phyloP scores from a whole-genome alignment of 768 basidiomycete genomes.

The Saitozyma sp. region DNA sequence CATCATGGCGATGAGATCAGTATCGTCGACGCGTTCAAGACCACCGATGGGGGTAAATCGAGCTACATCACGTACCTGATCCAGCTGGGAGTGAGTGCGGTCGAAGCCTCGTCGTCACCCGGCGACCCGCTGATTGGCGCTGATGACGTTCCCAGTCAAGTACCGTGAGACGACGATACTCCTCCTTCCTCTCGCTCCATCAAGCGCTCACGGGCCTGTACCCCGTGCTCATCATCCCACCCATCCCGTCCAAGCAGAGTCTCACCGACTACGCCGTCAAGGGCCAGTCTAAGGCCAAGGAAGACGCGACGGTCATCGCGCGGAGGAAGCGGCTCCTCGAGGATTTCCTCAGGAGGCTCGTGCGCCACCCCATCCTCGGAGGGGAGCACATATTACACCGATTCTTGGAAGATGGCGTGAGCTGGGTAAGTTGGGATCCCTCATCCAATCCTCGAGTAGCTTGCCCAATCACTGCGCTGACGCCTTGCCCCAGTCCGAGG shows the following conservation, averaged over 20 bases:
- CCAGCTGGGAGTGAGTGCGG: constrained; percentile 72
- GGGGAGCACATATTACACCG: constrained; percentile 95
- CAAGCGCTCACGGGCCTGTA: constrained; percentile 80
- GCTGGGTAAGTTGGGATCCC: constrained; percentile 62
- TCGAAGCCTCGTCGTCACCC: constrained; percentile 1
- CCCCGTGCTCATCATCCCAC: constrained; percentile 93
- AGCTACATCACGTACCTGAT: constrained; percentile 96
- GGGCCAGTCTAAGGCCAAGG: constrained; percentile 77
- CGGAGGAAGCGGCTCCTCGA: constrained; percentile 90
- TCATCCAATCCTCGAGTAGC: background rate
- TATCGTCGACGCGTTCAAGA: constrained; percentile 94
- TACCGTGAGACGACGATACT: constrained; percentile 86
- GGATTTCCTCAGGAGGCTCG: constrained; percentile 88
- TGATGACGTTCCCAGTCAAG: constrained; percentile 60
- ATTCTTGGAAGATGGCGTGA: constrained; percentile 92
- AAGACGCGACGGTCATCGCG: constrained; percentile 87
- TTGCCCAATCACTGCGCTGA: constrained; percentile 1
- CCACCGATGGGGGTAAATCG: constrained; percentile 77
- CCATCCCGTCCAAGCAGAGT: constrained; percentile 95
- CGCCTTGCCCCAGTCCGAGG: constrained; percentile 66
- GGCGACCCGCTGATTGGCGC: constrained; percentile 1
- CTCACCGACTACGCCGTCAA: constrained; percentile 96
- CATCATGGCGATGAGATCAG: constrained; percentile 40
- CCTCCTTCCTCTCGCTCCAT: constrained; percentile 93
- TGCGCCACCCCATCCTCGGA: constrained; percentile 88